These are phyloP conservation scores for Phoma sp. DNA, from an alignment of 2,329 filamentous ascomycete genomes.

Conservation along the genomic window DNA sequence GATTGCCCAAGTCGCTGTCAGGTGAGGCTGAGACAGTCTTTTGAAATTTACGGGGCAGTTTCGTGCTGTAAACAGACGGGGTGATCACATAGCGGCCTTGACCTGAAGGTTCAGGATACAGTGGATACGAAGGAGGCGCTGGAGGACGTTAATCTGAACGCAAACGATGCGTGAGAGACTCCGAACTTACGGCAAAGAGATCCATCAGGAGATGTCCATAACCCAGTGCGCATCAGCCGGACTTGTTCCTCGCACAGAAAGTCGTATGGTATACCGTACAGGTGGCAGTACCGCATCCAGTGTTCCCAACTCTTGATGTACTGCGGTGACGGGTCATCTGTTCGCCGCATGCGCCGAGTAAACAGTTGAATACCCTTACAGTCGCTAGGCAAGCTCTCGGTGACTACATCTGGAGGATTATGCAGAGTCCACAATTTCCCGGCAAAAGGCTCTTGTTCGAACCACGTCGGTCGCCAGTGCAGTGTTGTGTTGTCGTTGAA, in stretches of 20 bases:
- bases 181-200: conserved; percentile 17
- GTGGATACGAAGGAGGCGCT: conserved; percentile 27
- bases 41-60: conserved; percentile 29
- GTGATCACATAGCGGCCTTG: conserved; percentile 27
- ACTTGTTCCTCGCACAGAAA: conserved; percentile 34
- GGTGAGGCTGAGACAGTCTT: not conserved
- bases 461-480: conserved; percentile 40
- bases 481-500: conserved; percentile 38
- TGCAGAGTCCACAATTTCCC: conserved; percentile 34
- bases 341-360: conserved; percentile 32
- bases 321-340: conserved; percentile 19
- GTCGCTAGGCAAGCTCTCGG: conserved; percentile 23
- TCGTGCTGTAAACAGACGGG: conserved; percentile 13
- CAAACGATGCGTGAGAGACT: too few species aligned
- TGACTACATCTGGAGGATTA: conserved; percentile 40
- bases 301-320: conserved; percentile 32
- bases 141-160: not conserved
- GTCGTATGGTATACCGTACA: conserved; percentile 30
- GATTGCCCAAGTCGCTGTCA: not conserved
- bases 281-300: conserved; percentile 31
- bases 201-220: conserved; percentile 12
- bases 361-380: conserved; percentile 8
- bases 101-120: conserved; percentile 36
- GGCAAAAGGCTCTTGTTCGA: conserved; percentile 7
- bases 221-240: conserved; percentile 25